These are phyloP conservation scores for Scheffersomyces cryptocercus DNA, from an alignment of 1,139 yeast species.

Conservation along the genomic window DNA sequence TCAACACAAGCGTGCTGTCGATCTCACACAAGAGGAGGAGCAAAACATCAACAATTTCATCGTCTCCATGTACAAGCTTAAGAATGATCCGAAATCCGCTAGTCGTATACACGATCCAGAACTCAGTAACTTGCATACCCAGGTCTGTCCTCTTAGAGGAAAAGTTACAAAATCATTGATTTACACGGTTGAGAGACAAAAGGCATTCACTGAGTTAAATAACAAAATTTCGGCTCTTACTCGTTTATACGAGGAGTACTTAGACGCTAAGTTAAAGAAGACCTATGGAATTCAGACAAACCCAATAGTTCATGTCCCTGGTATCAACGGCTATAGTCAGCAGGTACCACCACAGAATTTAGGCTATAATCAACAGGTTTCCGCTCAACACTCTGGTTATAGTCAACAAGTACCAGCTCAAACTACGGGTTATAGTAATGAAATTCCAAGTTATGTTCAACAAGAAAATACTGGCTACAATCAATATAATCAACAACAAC, in stretches of 20 bases:
- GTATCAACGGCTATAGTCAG: background rate
- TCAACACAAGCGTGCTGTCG: slow-evolving; percentile 18
- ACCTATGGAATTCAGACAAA: slow-evolving; percentile 43
- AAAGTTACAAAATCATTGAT: slow-evolving; percentile 69
- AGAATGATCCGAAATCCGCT: slow-evolving; percentile 53
- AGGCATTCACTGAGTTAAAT: slow-evolving; percentile 72
- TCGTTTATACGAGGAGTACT: slow-evolving; percentile 72
- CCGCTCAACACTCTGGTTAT: slow-evolving; percentile 1
- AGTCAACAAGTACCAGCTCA: slow-evolving; percentile 2
- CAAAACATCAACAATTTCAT: slow-evolving; percentile 71
- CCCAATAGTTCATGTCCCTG: slow-evolving; percentile 1
- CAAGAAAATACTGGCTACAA: slow-evolving; percentile 7
- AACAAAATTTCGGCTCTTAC: slow-evolving; percentile 79
- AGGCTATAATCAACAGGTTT: background rate
- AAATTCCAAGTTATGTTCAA: slow-evolving; percentile 1
- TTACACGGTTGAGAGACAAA: slow-evolving; percentile 66
- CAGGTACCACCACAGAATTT: background rate
- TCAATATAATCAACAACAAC: background rate
- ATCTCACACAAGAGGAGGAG: slow-evolving; percentile 60
- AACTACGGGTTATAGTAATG: background rate
- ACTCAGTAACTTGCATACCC: slow-evolving; percentile 63
- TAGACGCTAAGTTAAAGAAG: slow-evolving; percentile 64
- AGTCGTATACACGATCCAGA: slow-evolving; percentile 43
- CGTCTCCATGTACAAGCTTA: slow-evolving; percentile 57
- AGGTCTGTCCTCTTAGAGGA: slow-evolving; percentile 69